phyloP scores from a whole-genome alignment of 768 basidiomycete species.

The Boletus rufocinnamomeus region DNA sequence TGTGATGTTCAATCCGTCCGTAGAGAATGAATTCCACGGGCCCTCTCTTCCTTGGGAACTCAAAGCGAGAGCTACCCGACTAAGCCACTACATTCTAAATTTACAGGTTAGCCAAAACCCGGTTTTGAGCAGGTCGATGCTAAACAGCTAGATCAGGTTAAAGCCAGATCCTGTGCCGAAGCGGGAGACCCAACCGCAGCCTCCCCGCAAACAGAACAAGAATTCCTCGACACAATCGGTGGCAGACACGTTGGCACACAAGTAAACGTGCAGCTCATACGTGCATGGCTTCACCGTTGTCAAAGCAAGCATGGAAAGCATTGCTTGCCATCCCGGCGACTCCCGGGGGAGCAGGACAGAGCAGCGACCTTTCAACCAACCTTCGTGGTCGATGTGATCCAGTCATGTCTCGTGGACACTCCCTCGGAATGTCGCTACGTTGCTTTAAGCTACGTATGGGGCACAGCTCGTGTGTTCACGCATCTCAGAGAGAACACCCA shows the following conservation, averaged over 20 bases:
- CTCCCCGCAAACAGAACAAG: background rate
- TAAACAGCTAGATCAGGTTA: slow-evolving; percentile 2
- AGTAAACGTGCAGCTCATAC: slow-evolving; percentile 11
- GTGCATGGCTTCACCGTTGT: slow-evolving; percentile 16
- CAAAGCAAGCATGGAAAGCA: slow-evolving; percentile 13
- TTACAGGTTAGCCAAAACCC: slow-evolving; percentile 4
- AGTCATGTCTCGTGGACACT: slow-evolving; percentile 21
- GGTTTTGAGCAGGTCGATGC: background rate
- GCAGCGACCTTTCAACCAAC: background rate
- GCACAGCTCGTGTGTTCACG: slow-evolving; percentile 8
- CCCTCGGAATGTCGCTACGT: slow-evolving; percentile 26
- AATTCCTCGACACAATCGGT: slow-evolving; percentile 4
- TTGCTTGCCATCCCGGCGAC: slow-evolving; percentile 8
- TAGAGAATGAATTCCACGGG: background rate
- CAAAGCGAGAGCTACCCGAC: background rate
- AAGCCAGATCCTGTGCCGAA: background rate
- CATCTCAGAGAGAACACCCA: slow-evolving; percentile 11
- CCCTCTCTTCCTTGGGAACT: slow-evolving; percentile 15
- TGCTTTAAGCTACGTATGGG: slow-evolving; percentile 29
- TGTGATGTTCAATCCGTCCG: slow-evolving; percentile 5
- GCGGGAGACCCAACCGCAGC: background rate
- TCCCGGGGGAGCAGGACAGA: background rate
- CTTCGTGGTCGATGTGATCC: slow-evolving; percentile 19
- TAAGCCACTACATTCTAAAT: slow-evolving; percentile 3
- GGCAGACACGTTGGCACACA: slow-evolving; percentile 11